Base-by-base conservation (phyloP, 177 flowering plant genomes). In the Vitis hybrid region DNA sequence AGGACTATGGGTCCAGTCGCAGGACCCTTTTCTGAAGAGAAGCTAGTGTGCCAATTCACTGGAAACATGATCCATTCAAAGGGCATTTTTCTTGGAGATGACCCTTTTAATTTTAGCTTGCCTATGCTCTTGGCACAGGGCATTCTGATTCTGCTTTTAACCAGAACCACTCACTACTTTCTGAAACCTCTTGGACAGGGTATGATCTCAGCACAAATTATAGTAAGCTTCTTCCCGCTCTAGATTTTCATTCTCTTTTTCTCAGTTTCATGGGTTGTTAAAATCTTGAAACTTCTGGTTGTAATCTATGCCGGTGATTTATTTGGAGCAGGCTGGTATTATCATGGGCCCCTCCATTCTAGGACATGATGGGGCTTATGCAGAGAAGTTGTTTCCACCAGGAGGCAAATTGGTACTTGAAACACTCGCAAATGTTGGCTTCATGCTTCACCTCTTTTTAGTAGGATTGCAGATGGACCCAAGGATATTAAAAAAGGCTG, bases 11-110 rank as follows among this genome's bases (percentile, higher is more conserved):
- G 60, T 16, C 11, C 31, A 20, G 67, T 64, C 29, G 1, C 55
- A 19, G 67, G 55, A 49, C 67, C 67, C 11, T 50, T 9, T 10
- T 49, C n/a, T 1, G 10, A 54, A 31, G 69, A 66, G 15, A 20
- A 54, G 3, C n/a, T 71, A 39, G 66, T 61, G 9, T 67, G 75
- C 62, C 55, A 51, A 54, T 29, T 1, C 18, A 14, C 50, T 10
- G 48, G 8, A 5, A n/a, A 31, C 10, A 29, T 3, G 13, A 9
- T 53, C 19, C 53, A 13, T 15, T 66, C 74, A 1, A 58, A 22
- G 10, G 80, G 80, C 11, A 9, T 67, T 10, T 70, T 69, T 31
- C 63, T 56, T 22, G 77, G 74, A 5, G 74, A 73, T 13, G 67
- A 26, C 18, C 77, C 74, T n/a, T 73, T 77, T 50, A 11, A 53